Base-by-base conservation (phyloP, 2,329 filamentous ascomycete species). In the Chaetoscypha palmicola region DNA sequence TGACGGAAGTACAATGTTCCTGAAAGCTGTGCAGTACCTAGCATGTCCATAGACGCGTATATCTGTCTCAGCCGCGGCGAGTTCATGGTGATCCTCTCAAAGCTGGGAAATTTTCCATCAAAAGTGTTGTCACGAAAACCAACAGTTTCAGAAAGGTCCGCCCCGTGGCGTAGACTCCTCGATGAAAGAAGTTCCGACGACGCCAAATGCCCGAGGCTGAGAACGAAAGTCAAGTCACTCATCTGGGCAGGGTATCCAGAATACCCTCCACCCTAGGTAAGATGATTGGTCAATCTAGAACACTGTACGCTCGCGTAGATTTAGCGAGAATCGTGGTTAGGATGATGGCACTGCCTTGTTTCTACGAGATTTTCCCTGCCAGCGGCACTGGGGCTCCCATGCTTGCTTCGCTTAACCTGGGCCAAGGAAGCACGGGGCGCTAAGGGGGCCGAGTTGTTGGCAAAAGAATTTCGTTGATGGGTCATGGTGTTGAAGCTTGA, bases 401-500 rank as follows among this genome's bases (percentile, higher is more conserved):
- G 14, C 16, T 12, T 19, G 34, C 24, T 28, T 37, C 19, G 19
- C 35, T 22, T 22, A 24, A 38, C 19, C 35, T 38, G 21, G 19
- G 5, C n/a, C n/a, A n/a, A n/a, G 12, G n/a, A 8, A 14, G 38
- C 38, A 41, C 38, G 28, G 38, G 24, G 26, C 38, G 28, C 38
- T 8, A 20, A 34, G 5, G n/a, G 38, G 26, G 14, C 11, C 38
- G 14, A 30, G 37, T 41, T 32, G 26, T 41, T 41, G 38, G 38
- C n/a, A 20, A 16, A 8, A 19, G 12, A n/a, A 17, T 21, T 37
- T 16, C 20, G 34, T 5, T 16, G 21, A 35, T 16, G n/a, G 38
- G 23, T 20, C 17, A 12, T 12, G 26, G 20, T 22, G 17, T 41
- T 33, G 38, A 34, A 33, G 38, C 38, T 41, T 41, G 26, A n/a